Evolutionary conservation across 1,284 basidiomycete species (phyloP).

Genomic region (Gymnopus androsaceus): DNA sequence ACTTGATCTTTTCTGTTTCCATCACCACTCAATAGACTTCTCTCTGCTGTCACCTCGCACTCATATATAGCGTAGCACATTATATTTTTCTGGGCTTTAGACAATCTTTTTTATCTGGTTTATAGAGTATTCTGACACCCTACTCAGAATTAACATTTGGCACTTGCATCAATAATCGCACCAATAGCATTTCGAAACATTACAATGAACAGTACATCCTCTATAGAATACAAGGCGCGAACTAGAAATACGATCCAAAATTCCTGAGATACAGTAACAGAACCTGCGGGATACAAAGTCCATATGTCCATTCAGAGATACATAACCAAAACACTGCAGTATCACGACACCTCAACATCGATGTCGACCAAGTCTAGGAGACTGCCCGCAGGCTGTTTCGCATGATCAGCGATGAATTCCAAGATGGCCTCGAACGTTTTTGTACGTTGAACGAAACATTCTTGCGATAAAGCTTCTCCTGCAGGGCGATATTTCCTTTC

Average conservation of each 20-base stretch:
- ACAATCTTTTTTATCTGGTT: background rate
- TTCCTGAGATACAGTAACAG: too few species aligned
- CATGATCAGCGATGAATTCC: conserved; percentile 58
- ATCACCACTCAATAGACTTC: background rate
- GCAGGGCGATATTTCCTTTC: conserved; percentile 28
- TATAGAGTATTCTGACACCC: too few species aligned
- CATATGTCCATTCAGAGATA: too few species aligned
- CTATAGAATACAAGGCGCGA: too few species aligned
- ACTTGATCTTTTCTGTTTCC: background rate
- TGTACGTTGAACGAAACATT: conserved; percentile 59
- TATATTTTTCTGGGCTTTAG: background rate
- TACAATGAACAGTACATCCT: too few species aligned
- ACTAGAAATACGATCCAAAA: too few species aligned
- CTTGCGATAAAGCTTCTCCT: conserved; percentile 32
- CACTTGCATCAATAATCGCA: too few species aligned
- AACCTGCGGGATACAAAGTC: too few species aligned
- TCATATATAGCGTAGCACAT: background rate
- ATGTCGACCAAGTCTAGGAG: conserved; percentile 54
- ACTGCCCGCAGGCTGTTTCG: conserved; percentile 63
- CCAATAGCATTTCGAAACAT: too few species aligned
- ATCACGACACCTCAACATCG: conserved; percentile 22
- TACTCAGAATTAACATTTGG: too few species aligned
- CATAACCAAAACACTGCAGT: background rate
- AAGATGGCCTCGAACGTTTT: conserved; percentile 69
- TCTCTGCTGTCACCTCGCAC: background rate